A percentile compares a stretch with the other conserved stretches of the same genome.
phyloP scores from a whole-genome alignment of 1,284 basidiomycete genomes.

The Sanguinoderma infundibulare region DNA sequence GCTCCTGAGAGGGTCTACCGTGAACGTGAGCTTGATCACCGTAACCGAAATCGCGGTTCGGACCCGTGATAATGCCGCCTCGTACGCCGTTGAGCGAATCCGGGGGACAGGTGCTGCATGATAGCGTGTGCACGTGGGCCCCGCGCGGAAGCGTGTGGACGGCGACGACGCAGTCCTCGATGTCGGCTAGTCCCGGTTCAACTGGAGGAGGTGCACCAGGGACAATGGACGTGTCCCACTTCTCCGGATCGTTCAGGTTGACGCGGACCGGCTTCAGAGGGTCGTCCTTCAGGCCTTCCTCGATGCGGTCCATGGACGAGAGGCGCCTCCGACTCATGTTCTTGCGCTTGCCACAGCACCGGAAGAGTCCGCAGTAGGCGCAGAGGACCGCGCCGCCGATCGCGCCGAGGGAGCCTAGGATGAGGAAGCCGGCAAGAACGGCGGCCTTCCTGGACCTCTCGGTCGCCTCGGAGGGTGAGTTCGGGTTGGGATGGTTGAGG shows the following conservation, averaged over 20 bases:
- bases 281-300: slow-evolving; percentile 16
- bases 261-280: too few species aligned
- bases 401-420: slow-evolving; percentile 28
- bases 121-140: slow-evolving; percentile 17
- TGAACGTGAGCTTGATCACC: slow-evolving; percentile 13
- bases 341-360: slow-evolving; percentile 18
- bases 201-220: slow-evolving; percentile 20
- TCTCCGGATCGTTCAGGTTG: too few species aligned
- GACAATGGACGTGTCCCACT: slow-evolving; percentile 13
- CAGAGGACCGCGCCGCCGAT: slow-evolving; percentile 31
- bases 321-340: slow-evolving; percentile 9
- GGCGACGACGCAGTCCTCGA: slow-evolving; percentile 1
- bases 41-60: too few species aligned
- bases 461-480: slow-evolving; percentile 19
- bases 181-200: too few species aligned
- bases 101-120: slow-evolving; percentile 23
- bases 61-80: too few species aligned
- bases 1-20: slow-evolving; percentile 16
- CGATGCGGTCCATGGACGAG: slow-evolving; percentile 12
- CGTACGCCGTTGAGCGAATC: slow-evolving; percentile 19
- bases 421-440: slow-evolving; percentile 33
- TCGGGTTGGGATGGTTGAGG: slow-evolving; percentile 21
- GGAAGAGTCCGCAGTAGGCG: slow-evolving; percentile 29
- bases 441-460: slow-evolving; percentile 29
- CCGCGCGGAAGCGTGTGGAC: slow-evolving; percentile 19